phyloP scores from a whole-genome alignment of 768 basidiomycete genomes.

The Agaricus subrufescens region DNA sequence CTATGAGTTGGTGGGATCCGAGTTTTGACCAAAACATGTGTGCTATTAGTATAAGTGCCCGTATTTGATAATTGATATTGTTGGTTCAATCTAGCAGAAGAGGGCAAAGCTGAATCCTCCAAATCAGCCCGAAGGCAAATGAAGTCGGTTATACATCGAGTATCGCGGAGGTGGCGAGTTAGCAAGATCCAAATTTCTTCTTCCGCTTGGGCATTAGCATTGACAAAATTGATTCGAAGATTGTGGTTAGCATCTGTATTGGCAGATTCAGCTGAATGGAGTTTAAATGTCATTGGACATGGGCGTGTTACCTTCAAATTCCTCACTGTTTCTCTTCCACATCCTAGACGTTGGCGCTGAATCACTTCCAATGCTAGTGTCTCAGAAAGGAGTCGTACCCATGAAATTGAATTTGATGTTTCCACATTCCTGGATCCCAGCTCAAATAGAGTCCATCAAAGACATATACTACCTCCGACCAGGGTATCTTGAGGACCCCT shows the following conservation, averaged over 20 bases:
- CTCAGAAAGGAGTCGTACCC: conserved; percentile 42
- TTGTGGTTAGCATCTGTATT: conserved; percentile 13
- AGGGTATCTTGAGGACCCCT: conserved; percentile 60
- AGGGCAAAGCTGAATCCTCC: conserved; percentile 32
- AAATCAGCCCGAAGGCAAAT: conserved; percentile 56
- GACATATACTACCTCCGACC: conserved; percentile 67
- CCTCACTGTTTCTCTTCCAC: conserved; percentile 34
- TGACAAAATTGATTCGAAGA: conserved; percentile 5
- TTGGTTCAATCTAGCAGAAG: background rate
- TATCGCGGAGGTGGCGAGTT: conserved; percentile 67
- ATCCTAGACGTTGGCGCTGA: conserved; percentile 31
- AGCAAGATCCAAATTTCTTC: conserved; percentile 71
- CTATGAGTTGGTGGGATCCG: conserved; percentile 28
- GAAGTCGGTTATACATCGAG: conserved; percentile 58
- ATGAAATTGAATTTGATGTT: conserved; percentile 49
- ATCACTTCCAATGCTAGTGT: background rate
- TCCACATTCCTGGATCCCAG: conserved; percentile 75
- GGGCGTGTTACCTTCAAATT: conserved; percentile 15
- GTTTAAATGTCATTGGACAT: background rate
- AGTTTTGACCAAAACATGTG: conserved; percentile 41
- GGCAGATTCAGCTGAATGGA: conserved; percentile 29
- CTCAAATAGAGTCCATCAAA: conserved; percentile 84
- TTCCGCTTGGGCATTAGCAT: background rate
- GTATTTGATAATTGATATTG: conserved; percentile 14
- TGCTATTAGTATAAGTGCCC: conserved; percentile 51